Evolutionary conservation across 2,329 filamentous ascomycete species (phyloP).

Genomic region (Clonostachys chloroleuca): DNA sequence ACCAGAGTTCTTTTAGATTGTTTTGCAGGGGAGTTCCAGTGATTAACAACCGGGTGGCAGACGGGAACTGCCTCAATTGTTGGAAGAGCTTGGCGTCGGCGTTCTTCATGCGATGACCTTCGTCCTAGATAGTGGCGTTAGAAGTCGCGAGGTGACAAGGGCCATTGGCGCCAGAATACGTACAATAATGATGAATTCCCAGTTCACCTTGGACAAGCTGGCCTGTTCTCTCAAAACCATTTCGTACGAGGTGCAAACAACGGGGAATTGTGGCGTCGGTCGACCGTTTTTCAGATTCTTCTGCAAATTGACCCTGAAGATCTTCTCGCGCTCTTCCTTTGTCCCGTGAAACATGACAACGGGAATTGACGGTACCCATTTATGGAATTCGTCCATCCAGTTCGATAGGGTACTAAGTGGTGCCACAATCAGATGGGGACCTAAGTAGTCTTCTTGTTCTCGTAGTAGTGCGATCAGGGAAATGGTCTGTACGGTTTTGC

Average conservation of each 20-base stretch:
- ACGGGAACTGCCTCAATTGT: constrained; percentile 82
- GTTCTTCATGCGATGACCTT: constrained; percentile 96
- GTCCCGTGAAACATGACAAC: constrained; percentile 88
- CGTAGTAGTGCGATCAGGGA: constrained; percentile 81
- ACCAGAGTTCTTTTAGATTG: constrained; percentile 93
- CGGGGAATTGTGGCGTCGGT: constrained; percentile 68
- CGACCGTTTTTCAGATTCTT: constrained; percentile 59
- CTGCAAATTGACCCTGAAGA: constrained; percentile 71
- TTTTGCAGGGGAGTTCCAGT: constrained; percentile 95
- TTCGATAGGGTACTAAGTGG: constrained; percentile 90
- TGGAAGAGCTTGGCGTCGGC: constrained; percentile 89
- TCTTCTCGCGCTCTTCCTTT: constrained; percentile 68
- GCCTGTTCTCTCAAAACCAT: constrained; percentile 90
- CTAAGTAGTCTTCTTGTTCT: constrained; percentile 77
- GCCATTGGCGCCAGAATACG: constrained; percentile 14
- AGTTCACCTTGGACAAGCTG: constrained; percentile 76
- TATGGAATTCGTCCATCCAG: constrained; percentile 90
- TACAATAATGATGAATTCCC: constrained; percentile 96
- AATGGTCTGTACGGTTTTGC: constrained; percentile 87
- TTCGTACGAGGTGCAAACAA: constrained; percentile 93
- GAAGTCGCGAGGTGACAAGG: accelerated
- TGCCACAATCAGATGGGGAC: constrained; percentile 86
- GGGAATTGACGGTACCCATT: constrained; percentile 86
- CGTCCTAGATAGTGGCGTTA: constrained; percentile 54
- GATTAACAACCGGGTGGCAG: constrained; percentile 85